A percentile compares a stretch with the other conserved stretches of the same genome.
These are phyloP conservation scores for Leccinum pellstonianum DNA, from an alignment of 768 basidiomycete genomes.

Conservation along the genomic window DNA sequence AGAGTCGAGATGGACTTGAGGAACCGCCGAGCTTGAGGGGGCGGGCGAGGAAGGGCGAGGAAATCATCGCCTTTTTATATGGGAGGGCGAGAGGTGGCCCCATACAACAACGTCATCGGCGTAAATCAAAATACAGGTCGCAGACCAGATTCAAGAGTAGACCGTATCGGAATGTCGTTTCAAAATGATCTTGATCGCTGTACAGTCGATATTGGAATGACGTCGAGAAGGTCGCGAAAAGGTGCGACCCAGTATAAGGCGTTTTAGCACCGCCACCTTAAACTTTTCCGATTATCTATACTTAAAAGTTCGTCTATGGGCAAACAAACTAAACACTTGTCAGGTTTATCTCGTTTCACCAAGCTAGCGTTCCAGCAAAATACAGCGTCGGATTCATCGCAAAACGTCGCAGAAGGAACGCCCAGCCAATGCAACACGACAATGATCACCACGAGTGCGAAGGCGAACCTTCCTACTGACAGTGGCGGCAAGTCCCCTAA, in stretches of 20 bases:
- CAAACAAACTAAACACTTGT: slow-evolving; percentile 41
- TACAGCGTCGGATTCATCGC: slow-evolving; percentile 1
- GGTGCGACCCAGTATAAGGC: too few species aligned
- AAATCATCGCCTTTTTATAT: slow-evolving; percentile 16
- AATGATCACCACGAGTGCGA: not conserved
- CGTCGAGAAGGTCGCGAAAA: not conserved
- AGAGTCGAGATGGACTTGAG: slow-evolving; percentile 16
- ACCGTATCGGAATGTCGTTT: not conserved
- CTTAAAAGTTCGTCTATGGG: slow-evolving; percentile 29
- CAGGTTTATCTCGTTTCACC: slow-evolving; percentile 45
- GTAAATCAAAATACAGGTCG: slow-evolving; percentile 8
- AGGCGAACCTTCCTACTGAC: not conserved
- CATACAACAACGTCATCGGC: not conserved
- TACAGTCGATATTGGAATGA: not conserved
- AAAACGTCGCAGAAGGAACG: slow-evolving; percentile 4
- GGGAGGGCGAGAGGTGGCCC: not conserved
- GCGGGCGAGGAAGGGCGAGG: not conserved
- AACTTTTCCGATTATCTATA: too few species aligned
- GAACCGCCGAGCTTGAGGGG: slow-evolving; percentile 7
- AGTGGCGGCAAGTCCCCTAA: slow-evolving; percentile 22
- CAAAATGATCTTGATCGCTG: not conserved
- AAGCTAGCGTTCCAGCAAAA: slow-evolving; percentile 36
- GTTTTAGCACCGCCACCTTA: too few species aligned
- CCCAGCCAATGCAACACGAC: slow-evolving; percentile 1
- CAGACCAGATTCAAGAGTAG: not conserved